Base-by-base conservation (phyloP, 345 rosid species). In the Litchi chinensis region DNA sequence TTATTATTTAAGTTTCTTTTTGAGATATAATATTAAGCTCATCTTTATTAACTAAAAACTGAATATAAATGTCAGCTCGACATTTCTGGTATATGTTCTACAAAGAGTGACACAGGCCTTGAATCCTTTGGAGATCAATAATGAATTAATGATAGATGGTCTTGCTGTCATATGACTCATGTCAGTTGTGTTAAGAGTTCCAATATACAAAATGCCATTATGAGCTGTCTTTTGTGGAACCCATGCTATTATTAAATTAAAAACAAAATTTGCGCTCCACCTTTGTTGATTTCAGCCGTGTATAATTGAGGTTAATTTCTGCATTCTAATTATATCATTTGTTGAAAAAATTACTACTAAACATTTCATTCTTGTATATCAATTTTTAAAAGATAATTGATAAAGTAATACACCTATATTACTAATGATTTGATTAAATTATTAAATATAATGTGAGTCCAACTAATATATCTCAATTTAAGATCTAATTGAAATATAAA, bases 201-300 rank as follows among this genome's bases (percentile, higher is more conserved):
- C n/a, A 16, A 15, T 15, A 7, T 10, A 46, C 4, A 26, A 22
- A 28, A 16, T 65, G 28, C 28, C 28, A 26, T 26, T 26, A 26
- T 26, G 21, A 39, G n/a, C 24, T 26, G 62, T 50, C 60, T 21
- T 32, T 19, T 26, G 71, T 77, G 72, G 79, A 83, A 57, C 82
- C 82, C 84, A 73, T 73, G 80, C 73, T 48, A 64, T 21, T 52
- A 15, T 50, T 1, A 52, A 24, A 21, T 63, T 16, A 24, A 24
- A 21, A 28, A 63, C 15, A 12, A 65, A 24, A 28, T 64, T 11
- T 22, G 7, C 26, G 68, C 43, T 26, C 19, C 22, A 24, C 5
- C 21, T 71, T 18, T 71, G 41, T 39, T 37, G 21, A 40, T 67
- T 66, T 67, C 5, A 52, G 32, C 39, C 21, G 41, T 13, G 22